These are phyloP conservation scores for Solanum chacoense DNA, from an alignment of 305 asterid species.

Conservation along the genomic window DNA sequence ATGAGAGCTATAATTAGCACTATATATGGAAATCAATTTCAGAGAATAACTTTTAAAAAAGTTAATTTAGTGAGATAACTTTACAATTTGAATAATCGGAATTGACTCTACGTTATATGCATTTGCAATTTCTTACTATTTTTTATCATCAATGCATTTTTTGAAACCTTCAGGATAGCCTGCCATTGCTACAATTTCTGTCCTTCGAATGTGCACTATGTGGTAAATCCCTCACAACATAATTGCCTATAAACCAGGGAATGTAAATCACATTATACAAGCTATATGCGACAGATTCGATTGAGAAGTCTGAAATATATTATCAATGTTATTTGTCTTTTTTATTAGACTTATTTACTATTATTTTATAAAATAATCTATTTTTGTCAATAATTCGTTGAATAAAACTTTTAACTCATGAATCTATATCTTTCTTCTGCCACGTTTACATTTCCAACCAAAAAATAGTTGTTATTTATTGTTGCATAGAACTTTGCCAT, in stretches of 20 bases:
- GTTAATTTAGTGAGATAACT: neutral
- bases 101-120: neutral
- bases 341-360: neutral
- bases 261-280: no score
- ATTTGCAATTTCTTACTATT: neutral
- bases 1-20: neutral
- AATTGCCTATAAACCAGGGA: no score
- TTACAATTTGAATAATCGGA: neutral
- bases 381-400: neutral
- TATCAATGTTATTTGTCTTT: neutral
- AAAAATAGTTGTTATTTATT: neutral
- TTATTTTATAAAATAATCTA: neutral
- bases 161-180: rapidly evolving
- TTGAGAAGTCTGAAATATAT: no score
- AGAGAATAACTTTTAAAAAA: neutral
- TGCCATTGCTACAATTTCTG: neutral
- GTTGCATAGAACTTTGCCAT: neutral
- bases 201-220: no score
- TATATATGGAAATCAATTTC: neutral
- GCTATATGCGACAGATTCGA: rapidly evolving
- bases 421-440: neutral
- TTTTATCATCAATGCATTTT: neutral
- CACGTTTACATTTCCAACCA: neutral
- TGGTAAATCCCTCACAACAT: no score
- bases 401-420: neutral